Conservation (phyloP, 768 basidiomycete species). For the Albatrellus ellisii region DNA sequence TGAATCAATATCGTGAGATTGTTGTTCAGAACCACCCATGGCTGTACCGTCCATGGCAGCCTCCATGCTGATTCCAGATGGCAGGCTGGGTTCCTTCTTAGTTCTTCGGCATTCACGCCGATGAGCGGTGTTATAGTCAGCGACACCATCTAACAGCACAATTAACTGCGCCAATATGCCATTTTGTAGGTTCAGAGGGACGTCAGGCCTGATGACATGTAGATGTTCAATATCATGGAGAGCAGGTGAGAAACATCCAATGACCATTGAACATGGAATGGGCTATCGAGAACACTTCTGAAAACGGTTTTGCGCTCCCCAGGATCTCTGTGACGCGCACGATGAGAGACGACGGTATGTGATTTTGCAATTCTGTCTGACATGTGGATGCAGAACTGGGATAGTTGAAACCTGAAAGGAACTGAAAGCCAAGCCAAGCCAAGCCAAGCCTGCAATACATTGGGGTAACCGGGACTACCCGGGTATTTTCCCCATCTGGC, state of each 20-base stretch:
- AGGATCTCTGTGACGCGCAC: slow-evolving; percentile 32
- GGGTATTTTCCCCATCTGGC: no score
- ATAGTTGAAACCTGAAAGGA: slow-evolving; percentile 1
- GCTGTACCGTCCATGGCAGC: not conserved
- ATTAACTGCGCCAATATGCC: slow-evolving; percentile 37
- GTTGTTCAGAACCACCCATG: not conserved
- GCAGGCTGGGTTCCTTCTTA: not conserved
- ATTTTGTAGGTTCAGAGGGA: slow-evolving; percentile 54
- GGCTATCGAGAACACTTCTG: slow-evolving; percentile 61
- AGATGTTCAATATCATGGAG: slow-evolving; percentile 4
- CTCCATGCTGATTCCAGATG: no score
- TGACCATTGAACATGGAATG: slow-evolving; percentile 59
- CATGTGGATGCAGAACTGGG: slow-evolving; percentile 21
- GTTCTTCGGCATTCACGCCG: slow-evolving; percentile 5
- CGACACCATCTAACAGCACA: slow-evolving; percentile 35
- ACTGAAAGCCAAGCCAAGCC: not conserved
- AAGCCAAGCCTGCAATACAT: no score
- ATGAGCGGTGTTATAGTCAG: slow-evolving; percentile 24
- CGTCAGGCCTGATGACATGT: slow-evolving; percentile 38
- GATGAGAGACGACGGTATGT: slow-evolving; percentile 49
- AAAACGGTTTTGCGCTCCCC: slow-evolving; percentile 50
- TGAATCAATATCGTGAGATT: not conserved
- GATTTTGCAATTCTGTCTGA: slow-evolving; percentile 35
- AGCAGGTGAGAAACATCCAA: slow-evolving; percentile 7
- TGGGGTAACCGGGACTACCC: no score